phyloP scores from a whole-genome alignment of 2,329 filamentous ascomycete genomes.

The Clarireedia sp. region DNA sequence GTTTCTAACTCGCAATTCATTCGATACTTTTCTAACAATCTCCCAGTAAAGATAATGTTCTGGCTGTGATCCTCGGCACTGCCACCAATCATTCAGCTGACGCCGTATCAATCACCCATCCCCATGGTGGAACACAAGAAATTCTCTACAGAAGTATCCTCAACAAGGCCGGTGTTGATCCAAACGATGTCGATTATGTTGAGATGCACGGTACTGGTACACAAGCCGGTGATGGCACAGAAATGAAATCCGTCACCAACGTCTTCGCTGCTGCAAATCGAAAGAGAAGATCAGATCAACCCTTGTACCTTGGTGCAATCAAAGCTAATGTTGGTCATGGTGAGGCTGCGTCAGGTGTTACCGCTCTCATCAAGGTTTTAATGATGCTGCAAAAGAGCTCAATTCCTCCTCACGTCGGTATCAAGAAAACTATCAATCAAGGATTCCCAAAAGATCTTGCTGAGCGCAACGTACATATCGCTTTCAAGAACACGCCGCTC shows the following conservation, averaged over 20 bases:
- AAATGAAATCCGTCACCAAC: slow-evolving; percentile 70
- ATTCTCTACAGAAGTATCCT: slow-evolving; percentile 65
- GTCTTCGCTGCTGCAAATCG: slow-evolving; percentile 35
- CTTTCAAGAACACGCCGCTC: slow-evolving; percentile 15
- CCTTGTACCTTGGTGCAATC: slow-evolving; percentile 40
- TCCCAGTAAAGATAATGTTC: slow-evolving; percentile 40
- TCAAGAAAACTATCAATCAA: slow-evolving; percentile 30
- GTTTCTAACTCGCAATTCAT: background rate
- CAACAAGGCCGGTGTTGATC: slow-evolving; percentile 64
- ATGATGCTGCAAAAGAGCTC: slow-evolving; percentile 27
- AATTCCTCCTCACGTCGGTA: slow-evolving; percentile 28
- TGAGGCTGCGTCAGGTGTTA: slow-evolving; percentile 30
- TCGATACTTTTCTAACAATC: background rate
- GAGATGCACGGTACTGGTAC: slow-evolving; percentile 90
- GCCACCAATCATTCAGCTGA: slow-evolving; percentile 78
- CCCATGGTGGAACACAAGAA: slow-evolving; percentile 69
- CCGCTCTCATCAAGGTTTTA: slow-evolving; percentile 29
- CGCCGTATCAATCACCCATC: slow-evolving; percentile 75
- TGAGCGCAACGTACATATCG: slow-evolving; percentile 28
- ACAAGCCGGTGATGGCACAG: slow-evolving; percentile 73
- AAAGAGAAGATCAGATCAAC: slow-evolving; percentile 27
- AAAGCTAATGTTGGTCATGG: slow-evolving; percentile 32
- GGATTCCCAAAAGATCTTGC: slow-evolving; percentile 29
- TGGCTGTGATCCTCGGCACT: slow-evolving; percentile 55
- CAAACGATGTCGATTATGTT: slow-evolving; percentile 71